Evolutionary conservation across 2,329 filamentous ascomycete genomes (phyloP).

Genomic region (Stagonosporopsis chrysanthemi): DNA sequence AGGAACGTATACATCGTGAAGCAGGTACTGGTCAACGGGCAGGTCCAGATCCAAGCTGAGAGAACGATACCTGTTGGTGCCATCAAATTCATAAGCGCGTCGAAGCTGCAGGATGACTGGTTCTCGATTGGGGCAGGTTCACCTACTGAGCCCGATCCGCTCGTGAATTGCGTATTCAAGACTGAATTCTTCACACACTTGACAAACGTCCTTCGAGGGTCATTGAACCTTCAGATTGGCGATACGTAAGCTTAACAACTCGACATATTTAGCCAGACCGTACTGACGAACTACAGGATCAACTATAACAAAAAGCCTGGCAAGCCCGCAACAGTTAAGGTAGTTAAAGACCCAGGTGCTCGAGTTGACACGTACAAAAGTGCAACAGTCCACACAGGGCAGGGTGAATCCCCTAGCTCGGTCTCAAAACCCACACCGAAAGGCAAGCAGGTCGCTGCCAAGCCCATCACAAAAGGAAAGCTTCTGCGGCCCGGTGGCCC

Average conservation of each 20-base stretch:
- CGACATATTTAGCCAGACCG: background rate
- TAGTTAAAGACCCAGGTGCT: constrained; percentile 81
- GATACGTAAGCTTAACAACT: constrained; percentile 61
- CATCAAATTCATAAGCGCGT: constrained; percentile 86
- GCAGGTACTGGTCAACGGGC: constrained; percentile 81
- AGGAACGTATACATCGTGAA: constrained; percentile 89
- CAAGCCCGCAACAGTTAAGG: constrained; percentile 88
- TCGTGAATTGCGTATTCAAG: constrained; percentile 93
- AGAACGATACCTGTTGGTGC: constrained; percentile 81
- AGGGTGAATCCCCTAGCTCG: constrained; percentile 83
- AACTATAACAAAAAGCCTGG: constrained; percentile 98
- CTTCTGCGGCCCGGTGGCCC: constrained; percentile 91
- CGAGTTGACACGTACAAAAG: constrained; percentile 91
- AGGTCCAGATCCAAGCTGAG: constrained; percentile 82
- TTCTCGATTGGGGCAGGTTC: constrained; percentile 92
- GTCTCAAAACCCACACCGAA: constrained; percentile 85
- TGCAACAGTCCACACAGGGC: constrained; percentile 83
- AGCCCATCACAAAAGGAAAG: constrained; percentile 92
- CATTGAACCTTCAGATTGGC: constrained; percentile 82
- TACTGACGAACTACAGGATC: constrained; percentile 60
- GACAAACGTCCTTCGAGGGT: constrained; percentile 77
- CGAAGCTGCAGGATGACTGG: constrained; percentile 91
- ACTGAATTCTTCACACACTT: constrained; percentile 97
- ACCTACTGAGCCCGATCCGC: constrained; percentile 88
- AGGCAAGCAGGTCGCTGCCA: constrained; percentile 82